phyloP scores from a whole-genome alignment of 2,329 filamentous ascomycete species.

The Pezicula radicicola region DNA sequence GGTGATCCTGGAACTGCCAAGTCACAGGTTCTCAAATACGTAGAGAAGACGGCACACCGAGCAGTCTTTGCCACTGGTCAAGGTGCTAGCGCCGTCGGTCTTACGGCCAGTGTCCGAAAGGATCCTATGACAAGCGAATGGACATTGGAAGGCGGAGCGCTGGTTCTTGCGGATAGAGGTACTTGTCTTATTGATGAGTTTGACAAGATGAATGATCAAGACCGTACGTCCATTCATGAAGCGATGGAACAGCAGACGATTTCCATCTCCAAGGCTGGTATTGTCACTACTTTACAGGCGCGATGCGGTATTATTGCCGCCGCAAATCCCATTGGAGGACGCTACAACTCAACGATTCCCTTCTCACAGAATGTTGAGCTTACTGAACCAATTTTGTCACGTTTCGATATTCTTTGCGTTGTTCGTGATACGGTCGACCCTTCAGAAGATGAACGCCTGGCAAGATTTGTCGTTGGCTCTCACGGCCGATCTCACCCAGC shows the following conservation, averaged over 20 bases:
- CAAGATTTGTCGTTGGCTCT: slow-evolving; percentile 90
- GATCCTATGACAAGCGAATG: slow-evolving; percentile 95
- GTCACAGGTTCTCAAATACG: slow-evolving; percentile 95
- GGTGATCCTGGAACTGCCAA: slow-evolving; percentile 98
- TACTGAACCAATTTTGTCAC: slow-evolving; percentile 94
- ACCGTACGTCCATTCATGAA: slow-evolving; percentile 97
- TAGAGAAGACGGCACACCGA: slow-evolving; percentile 94
- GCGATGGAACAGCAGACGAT: slow-evolving; percentile 99
- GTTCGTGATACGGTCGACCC: slow-evolving; percentile 95
- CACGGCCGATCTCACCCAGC: slow-evolving; percentile 85
- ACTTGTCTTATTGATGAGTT: slow-evolving; percentile 98
- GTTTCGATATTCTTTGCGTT: slow-evolving; percentile 96
- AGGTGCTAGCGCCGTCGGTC: slow-evolving; percentile 93
- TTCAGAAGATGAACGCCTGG: slow-evolving; percentile 85
- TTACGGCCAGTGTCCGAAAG: slow-evolving; percentile 92
- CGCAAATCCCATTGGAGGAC: slow-evolving; percentile 92
- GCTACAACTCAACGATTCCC: slow-evolving; percentile 94
- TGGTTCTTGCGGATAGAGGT: slow-evolving; percentile 91
- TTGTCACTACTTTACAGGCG: slow-evolving; percentile 94
- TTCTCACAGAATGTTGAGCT: slow-evolving; percentile 96
- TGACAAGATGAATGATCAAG: slow-evolving; percentile 99
- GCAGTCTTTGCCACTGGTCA: slow-evolving; percentile 98
- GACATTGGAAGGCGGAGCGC: slow-evolving; percentile 92
- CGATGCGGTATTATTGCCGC: slow-evolving; percentile 95
- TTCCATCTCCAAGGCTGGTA: slow-evolving; percentile 97